Percentiles rank a stretch among this genome's conserved stretches.
Conservation (phyloP, 2,329 filamentous ascomycete genomes). For the Rutstroemia sydowiana region DNA sequence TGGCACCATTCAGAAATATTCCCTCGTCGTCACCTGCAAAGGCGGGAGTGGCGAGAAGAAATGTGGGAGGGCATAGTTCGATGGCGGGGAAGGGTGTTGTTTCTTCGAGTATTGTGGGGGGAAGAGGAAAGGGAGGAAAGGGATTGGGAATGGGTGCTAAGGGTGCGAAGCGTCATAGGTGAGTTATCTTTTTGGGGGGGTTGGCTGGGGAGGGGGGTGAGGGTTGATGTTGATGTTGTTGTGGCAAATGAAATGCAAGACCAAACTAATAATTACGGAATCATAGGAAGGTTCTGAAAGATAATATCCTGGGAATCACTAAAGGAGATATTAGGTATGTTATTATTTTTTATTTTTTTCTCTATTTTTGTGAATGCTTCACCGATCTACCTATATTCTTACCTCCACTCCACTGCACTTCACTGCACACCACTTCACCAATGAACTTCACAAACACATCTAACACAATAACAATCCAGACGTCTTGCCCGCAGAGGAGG, state of each 20-base stretch:
- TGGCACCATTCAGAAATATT: background rate
- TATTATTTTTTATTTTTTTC: no score
- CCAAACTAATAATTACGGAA: no score
- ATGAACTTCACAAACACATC: background rate
- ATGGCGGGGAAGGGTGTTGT: background rate
- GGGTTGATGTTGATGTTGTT: no score
- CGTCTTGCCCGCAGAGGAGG: conserved; percentile 69
- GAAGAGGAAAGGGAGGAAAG: conserved; percentile 13
- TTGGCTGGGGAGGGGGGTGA: no score
- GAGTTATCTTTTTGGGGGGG: no score
- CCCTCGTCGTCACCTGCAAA: background rate
- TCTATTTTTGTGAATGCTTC: no score
- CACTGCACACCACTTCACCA: no score
- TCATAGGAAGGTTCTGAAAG: conserved; percentile 43
- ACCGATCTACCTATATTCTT: no score
- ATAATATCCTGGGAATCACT: conserved; percentile 44
- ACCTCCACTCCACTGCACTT: no score
- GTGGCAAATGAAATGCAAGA: no score
- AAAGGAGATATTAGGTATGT: conserved; percentile 48
- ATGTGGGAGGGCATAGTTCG: background rate
- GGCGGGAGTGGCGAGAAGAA: background rate
- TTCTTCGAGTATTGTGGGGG: background rate
- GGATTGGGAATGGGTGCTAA: conserved; percentile 11
- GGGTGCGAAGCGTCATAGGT: conserved; percentile 6
- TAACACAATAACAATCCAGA: conserved; percentile 29